A percentile compares a stretch with the other conserved stretches of the same genome.
phyloP scores from a whole-genome alignment of 2,329 filamentous ascomycete genomes.

The Neofusicoccum sp. region DNA sequence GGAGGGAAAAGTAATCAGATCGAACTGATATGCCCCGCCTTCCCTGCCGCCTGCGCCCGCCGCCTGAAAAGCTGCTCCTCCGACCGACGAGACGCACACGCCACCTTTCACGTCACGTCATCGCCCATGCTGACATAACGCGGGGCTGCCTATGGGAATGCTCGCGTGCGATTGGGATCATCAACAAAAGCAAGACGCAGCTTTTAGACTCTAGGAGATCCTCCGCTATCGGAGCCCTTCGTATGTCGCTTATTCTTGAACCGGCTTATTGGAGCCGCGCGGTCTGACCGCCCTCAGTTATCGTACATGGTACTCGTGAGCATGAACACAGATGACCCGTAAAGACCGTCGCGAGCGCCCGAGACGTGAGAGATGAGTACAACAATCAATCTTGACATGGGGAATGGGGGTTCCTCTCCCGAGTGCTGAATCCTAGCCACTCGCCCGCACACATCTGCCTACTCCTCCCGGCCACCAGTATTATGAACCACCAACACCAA shows the following conservation, averaged over 20 bases:
- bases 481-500: background rate
- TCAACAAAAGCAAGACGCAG: too few species aligned
- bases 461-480: background rate
- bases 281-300: background rate
- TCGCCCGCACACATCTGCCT: too few species aligned
- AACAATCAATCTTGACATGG: background rate
- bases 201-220: too few species aligned
- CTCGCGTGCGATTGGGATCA: too few species aligned
- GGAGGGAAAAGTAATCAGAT: constrained; percentile 7
- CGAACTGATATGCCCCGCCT: constrained; percentile 10
- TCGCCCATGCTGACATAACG: background rate
- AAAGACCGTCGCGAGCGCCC: background rate
- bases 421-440: too few species aligned
- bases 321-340: background rate
- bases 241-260: background rate
- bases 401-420: too few species aligned
- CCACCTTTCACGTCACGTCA: constrained; percentile 3
- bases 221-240: too few species aligned
- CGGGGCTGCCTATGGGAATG: background rate
- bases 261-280: background rate
- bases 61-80: constrained; percentile 4
- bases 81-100: constrained; percentile 1
- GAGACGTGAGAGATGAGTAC: background rate
- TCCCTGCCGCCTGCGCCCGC: background rate
- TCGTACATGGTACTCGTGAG: background rate